Base-by-base conservation (phyloP, 2,329 filamentous ascomycete genomes). In the Fusarium nygamai region DNA sequence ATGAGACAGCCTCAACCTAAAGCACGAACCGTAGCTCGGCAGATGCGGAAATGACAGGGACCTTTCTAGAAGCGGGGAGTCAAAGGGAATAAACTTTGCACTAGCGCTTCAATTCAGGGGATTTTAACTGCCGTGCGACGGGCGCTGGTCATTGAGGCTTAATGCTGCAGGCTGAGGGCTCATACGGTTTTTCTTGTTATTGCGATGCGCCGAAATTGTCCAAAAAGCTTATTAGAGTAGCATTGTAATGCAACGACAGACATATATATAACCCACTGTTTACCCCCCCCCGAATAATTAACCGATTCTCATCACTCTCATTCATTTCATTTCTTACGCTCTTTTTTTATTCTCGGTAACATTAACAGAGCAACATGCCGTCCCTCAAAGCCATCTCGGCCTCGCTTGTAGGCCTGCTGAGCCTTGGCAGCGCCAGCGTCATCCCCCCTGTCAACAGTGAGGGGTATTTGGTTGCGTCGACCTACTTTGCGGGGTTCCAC, bases 401-500 rank as follows among this genome's bases (percentile, higher is more conserved):
- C 38, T 61, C 58, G 5, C 31, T 61, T n/a, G 33, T 74, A 29
- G 73, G 70, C 60, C 51, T 73, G 31, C 20, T 75, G 38, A 56
- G 66, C 58, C 53, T 76, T 1, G 59, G 39, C 3, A 36, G 60
- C n/a, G 60, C 38, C 31, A 54, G 24, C 53, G 62, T 17, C 6
- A 19, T 48, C 5, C 16, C 50, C 24, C 12, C 24, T 6, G 13
- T 34, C 9, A 29, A 19, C 16, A 56, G 34, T 7, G 20, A 43
- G 17, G 59, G 60, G 12, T 24, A 34, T 8, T 64, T 76, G 4
- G 74, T 76, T 2, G 69, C 74, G 8, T 77, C 74, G 4, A 77
- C 74, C 14, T 76, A 76, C 31, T 75, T 76, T 36, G 74, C 74
- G 13, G 74, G 74, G 27, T 76, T 76, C 62, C 74, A 76, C 44